Base-by-base conservation (phyloP, 495 filamentous ascomycete species). In the Tuber calosporum region DNA sequence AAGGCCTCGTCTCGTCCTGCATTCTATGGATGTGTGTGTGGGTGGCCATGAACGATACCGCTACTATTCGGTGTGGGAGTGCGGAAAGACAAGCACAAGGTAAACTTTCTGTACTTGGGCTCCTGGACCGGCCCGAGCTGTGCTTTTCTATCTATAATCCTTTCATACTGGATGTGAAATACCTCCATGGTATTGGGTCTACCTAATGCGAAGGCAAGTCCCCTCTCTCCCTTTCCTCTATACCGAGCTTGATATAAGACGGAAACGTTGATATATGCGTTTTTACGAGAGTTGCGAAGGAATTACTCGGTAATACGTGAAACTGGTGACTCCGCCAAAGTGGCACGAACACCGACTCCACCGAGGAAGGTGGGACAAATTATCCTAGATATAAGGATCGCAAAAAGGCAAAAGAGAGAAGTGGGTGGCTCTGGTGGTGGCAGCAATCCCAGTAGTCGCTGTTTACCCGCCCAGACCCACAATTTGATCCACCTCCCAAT, bases 401-500 rank as follows among this genome's bases (percentile, higher is more conserved):
- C 26, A 62, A 62, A 62, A 13, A 17, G 26, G 15, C 26, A 30
- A 62, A 17, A 4, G 20, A 30, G 42, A 43, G 53, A 11, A 62
- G 53, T 15, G 53, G 53, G 15, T 30, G n/a, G 53, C 30, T 62
- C 53, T 62, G 53, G 53, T 34, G 13, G 53, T 62, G 53, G 53
- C 19, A 62, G 53, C 26, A 34, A 62, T 62, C 26, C 53, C 53
- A 17, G 48, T 30, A 62, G 53, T 62, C 53, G 53, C 26, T 62
- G 53, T 62, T 62, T 62, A 62, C 53, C 53, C 53, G 53, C 53
- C 53, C 26, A 62, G 53, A 62, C 53, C 30, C 53, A 62, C 53
- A 62, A 62, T 62, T 62, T 26, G 53, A 62, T 62, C 53, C 53
- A 62, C 53, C 53, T 34, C 26, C 30, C 53, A 62, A 62, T 62